phyloP scores from a whole-genome alignment of 2,329 filamentous ascomycete species.

The Botryotinia globosa region DNA sequence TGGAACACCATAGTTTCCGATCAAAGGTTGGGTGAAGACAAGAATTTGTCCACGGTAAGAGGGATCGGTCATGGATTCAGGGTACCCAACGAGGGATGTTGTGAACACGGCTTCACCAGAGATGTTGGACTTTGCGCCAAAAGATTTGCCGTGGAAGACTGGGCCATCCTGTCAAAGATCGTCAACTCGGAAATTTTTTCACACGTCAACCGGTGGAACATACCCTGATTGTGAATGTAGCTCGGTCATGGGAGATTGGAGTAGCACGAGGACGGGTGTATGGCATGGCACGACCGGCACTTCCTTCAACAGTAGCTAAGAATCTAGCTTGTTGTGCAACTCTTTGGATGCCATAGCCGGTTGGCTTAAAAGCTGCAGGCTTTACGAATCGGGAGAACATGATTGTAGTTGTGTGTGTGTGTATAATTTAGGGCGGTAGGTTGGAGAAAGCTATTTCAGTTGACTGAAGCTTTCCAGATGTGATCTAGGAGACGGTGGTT shows the following conservation, averaged over 20 bases:
- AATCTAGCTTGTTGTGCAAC: constrained; percentile 45
- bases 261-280: constrained; percentile 57
- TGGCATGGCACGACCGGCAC: constrained; percentile 67
- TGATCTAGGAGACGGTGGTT: constrained; percentile 38
- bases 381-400: constrained; percentile 63
- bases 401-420: constrained; percentile 37
- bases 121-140: constrained; percentile 94
- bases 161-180: constrained; percentile 69
- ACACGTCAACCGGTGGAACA: constrained; percentile 31
- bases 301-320: constrained; percentile 66
- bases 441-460: constrained; percentile 37
- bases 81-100: constrained; percentile 95
- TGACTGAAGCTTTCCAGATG: constrained; percentile 45
- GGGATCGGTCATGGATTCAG: constrained; percentile 87
- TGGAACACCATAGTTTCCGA: constrained; percentile 98
- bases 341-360: constrained; percentile 33
- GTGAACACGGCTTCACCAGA: constrained; percentile 99
- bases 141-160: constrained; percentile 93
- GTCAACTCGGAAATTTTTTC: constrained; percentile 31
- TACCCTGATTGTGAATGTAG: constrained; percentile 92
- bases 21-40: constrained; percentile 95
- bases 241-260: constrained; percentile 69
- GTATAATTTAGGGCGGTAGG: constrained; percentile 25
- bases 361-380: constrained; percentile 46
- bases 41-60: constrained; percentile 93